phyloP scores from a whole-genome alignment of 768 basidiomycete genomes.

The Panus rudis region DNA sequence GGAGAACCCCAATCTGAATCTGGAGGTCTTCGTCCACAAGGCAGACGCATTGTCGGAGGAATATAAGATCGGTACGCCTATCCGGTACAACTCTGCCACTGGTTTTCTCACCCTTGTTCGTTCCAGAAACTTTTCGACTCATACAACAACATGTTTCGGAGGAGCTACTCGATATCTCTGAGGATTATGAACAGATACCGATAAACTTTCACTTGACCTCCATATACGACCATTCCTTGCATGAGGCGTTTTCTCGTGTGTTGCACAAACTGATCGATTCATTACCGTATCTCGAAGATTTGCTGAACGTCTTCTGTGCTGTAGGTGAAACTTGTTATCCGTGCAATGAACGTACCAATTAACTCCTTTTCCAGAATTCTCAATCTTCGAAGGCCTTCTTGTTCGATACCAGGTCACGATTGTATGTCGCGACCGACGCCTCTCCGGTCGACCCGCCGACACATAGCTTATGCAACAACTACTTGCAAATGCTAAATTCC shows the following conservation, averaged over 20 bases:
- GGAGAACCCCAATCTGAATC: constrained; percentile 66
- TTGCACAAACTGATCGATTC: constrained; percentile 83
- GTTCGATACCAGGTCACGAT: constrained; percentile 76
- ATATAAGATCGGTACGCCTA: constrained; percentile 71
- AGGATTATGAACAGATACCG: constrained; percentile 72
- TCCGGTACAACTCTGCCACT: neutral
- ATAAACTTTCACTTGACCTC: constrained; percentile 90
- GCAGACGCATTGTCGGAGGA: constrained; percentile 88
- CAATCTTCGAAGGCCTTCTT: constrained; percentile 92
- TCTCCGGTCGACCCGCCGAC: constrained; percentile 87
- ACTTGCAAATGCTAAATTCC: constrained; percentile 78
- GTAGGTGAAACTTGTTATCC: constrained; percentile 30
- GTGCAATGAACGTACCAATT: neutral
- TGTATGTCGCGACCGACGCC: constrained; percentile 92
- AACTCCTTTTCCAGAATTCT: constrained; percentile 57
- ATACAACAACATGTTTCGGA: constrained; percentile 84
- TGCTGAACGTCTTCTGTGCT: constrained; percentile 80
- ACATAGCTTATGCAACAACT: constrained; percentile 87
- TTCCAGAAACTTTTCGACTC: constrained; percentile 80
- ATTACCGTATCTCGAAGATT: constrained; percentile 77
- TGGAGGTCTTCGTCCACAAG: constrained; percentile 95
- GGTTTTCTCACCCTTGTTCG: too few relatives aligned
- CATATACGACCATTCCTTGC: constrained; percentile 86
- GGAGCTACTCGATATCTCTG: constrained; percentile 66
- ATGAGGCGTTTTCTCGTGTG: constrained; percentile 88